These are phyloP conservation scores for Brassica balearica DNA, from an alignment of 441 rosid genomes.

Conservation along the genomic window DNA sequence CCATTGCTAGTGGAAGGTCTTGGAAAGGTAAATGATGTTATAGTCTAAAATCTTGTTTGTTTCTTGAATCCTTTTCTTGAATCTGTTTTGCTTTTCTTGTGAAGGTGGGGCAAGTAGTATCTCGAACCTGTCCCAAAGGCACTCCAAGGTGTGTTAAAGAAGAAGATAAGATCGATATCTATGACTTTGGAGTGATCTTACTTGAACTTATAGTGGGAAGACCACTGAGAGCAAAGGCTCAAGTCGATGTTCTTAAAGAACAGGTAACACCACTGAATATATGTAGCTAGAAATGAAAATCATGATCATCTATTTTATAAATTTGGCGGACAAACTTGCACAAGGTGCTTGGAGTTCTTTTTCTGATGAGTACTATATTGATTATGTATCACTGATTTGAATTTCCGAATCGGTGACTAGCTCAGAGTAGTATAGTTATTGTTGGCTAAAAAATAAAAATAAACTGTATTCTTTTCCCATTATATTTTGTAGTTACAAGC, in stretches of 20 bases:
- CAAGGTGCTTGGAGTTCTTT: too few species aligned
- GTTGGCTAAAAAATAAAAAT: background rate
- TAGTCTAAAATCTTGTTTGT: conserved; percentile 1
- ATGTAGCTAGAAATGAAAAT: background rate
- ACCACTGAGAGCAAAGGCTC: conserved; percentile 58
- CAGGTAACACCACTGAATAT: conserved; percentile 49
- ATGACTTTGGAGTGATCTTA: conserved; percentile 85
- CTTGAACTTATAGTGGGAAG: conserved; percentile 84
- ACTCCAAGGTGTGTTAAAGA: conserved; percentile 43
- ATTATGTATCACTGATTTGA: background rate
- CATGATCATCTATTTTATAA: background rate
- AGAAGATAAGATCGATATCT: conserved; percentile 67
- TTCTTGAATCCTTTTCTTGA: conserved; percentile 30
- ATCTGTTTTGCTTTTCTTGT: conserved; percentile 2
- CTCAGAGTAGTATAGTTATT: background rate
- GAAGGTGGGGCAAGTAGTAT: conserved; percentile 61
- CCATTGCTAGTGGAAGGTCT: conserved; percentile 72
- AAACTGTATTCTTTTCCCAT: background rate
- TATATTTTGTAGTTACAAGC: conserved; percentile 62
- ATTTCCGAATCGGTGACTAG: background rate
- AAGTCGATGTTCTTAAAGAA: conserved; percentile 60
- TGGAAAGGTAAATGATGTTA: conserved; percentile 56
- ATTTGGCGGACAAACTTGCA: too few species aligned
- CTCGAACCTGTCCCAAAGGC: conserved; percentile 47
- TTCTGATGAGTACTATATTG: background rate